Base-by-base conservation (phyloP, 805 yeast species). In the Wickerhamiella kazuoi region DNA sequence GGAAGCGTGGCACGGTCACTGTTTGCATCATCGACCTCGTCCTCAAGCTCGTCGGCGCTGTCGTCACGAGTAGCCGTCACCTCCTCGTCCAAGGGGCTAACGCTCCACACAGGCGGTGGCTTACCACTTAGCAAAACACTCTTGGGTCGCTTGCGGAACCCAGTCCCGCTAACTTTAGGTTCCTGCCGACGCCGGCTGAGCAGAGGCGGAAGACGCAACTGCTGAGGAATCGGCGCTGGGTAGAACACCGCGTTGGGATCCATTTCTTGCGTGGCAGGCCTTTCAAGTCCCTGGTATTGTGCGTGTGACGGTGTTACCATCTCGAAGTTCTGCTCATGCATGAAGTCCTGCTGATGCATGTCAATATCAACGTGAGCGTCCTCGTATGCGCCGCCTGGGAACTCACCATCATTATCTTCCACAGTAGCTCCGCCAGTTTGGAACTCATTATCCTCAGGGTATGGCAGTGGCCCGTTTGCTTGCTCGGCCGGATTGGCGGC, bases 191-290 rank as follows among this genome's bases (percentile, higher is more conserved):
- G 41, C 4, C 43, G 44, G 9, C 56, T 46, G 30, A 59, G 40
- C 21, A 52, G 39, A 3, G 63, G 63, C 9, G 63, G 63, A 4
- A 55, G 49, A 21, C 47, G 44, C 14, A 59, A 48, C 41, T 46
- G 47, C n/a, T 45, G 39, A 9, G 63, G 63, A 8, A 59, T 47
- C 2, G 62, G 63, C 3, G 62, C 59, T 3, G 63, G 62, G 33
- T 59, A 59, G 38, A 41, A 46, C 3, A 36, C 28, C 13, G 39
- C 38, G 20, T 34, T 18, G 8, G 36, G 30, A 17, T 31, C 34
- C n/a, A 31, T 21, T 21, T 16, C 34, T 6, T 18, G 6, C 21
- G 34, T 31, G 21, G 6, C 7, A 7, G 34, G 34, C 20, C 34
- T 18, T 21, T 31, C 34, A 31, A 21, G 21, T 15, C 21, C 21